Base-by-base conservation (phyloP, 1,139 yeast genomes). In the Nadsonia commutata region DNA sequence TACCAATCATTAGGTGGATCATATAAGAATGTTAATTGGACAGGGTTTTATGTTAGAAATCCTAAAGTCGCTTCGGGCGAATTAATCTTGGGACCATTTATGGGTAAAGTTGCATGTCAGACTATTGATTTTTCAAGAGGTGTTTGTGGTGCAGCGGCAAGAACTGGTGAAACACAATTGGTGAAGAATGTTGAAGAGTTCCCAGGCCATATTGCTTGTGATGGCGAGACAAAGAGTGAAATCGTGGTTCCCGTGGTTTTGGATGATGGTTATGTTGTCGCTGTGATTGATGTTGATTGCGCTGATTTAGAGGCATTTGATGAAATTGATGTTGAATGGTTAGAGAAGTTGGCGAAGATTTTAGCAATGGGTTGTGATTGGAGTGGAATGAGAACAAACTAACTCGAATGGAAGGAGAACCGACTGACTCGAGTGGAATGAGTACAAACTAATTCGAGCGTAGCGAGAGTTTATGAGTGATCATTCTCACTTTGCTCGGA, bases 161-260 rank as follows among this genome's bases (percentile, higher is more conserved):
- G 58, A 0, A 52, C 66, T 0, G 59, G 62, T 46, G 43, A 60
- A 43, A 80, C 95, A 0, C 94, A 84, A 57, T 58, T 85, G 9
- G 96, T 90, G 7, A 67, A 70, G 0, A 73, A 90, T 59, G 97
- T 88, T 2, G 69, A 80, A 20, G 58, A 71, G 51, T 86, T 75
- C 53, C 94, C 95, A 0, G 95, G 94, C 1, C 97, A 90, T 58
- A 90, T 90, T 52, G 97, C 97, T 0, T 90, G 98, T 60, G 98
- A 90, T 63, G 95, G 95, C 1, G 95, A 79, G 46, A 88, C 97
- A 1, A 71, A 80, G 48, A 81, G 95, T 59, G 98, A 90, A 58
- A 82, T 90, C 23, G 97, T 90, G 18, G 88, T 90, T 2, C 97
- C 97, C 0, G 72, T 90, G 5, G 46, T 73, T 1, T 54, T 60